phyloP scores from a whole-genome alignment of 1,284 basidiomycete genomes.

The Mycosarcoma maydis region DNA sequence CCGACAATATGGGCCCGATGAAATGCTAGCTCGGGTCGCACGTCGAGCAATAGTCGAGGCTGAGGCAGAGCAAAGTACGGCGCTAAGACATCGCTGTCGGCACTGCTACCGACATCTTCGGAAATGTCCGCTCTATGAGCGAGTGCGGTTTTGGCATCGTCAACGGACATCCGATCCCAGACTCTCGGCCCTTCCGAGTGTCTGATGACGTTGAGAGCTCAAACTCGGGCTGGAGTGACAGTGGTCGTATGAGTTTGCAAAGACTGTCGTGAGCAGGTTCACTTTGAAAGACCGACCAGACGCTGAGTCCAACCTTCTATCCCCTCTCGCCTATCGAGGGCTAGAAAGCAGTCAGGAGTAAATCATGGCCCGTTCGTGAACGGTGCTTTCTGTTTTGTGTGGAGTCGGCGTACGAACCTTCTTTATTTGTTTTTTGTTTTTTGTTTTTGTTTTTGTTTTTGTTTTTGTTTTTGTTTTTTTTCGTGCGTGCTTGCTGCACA shows the following conservation, averaged over 20 bases:
- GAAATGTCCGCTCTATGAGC: neutral
- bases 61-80: conserved; percentile 15
- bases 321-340: too few species aligned
- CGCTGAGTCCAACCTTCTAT: neutral
- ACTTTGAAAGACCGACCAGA: too few species aligned
- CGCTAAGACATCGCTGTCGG: conserved; percentile 1
- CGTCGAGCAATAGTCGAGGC: conserved; percentile 35
- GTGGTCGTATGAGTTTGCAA: conserved; percentile 5
- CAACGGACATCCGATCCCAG: conserved; percentile 1
- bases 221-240: too few species aligned
- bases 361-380: conserved; percentile 1
- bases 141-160: neutral
- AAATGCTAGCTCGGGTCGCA: conserved; percentile 22
- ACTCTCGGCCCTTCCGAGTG: neutral
- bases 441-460: too few species aligned
- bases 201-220: neutral
- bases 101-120: neutral
- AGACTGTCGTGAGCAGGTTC: too few species aligned
- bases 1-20: conserved; percentile 25
- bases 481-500: too few species aligned
- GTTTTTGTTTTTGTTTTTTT: too few species aligned
- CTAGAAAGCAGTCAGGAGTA: too few species aligned
- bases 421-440: neutral
- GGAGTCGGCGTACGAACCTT: neutral
- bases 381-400: too few species aligned